phyloP scores from a whole-genome alignment of 129 eudicot species.

The Ambrosia trifida region DNA sequence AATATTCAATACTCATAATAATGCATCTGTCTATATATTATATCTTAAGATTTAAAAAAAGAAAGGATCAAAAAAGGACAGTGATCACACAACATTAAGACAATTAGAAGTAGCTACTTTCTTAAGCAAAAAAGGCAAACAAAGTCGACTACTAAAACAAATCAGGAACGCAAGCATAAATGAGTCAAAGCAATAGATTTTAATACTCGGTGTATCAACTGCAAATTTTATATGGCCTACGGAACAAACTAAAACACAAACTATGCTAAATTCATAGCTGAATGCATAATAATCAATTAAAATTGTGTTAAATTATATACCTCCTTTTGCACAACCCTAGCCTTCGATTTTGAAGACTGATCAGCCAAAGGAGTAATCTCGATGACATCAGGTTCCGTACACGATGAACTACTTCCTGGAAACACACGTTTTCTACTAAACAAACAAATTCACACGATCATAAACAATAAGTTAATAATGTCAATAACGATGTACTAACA shows the following conservation, averaged over 20 bases:
- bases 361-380: conserved; percentile 50
- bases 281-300: neutral
- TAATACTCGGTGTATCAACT: neutral
- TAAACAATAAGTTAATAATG: neutral
- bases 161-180: too few relatives aligned
- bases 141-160: too few relatives aligned
- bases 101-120: too few relatives aligned
- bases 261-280: neutral
- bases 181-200: too few relatives aligned
- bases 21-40: too few relatives aligned
- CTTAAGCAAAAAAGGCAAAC: too few relatives aligned
- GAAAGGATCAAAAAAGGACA: too few relatives aligned
- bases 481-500: conserved; percentile 1
- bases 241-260: neutral
- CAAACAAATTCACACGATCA: neutral
- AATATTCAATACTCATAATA: too few relatives aligned
- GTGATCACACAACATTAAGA: too few relatives aligned
- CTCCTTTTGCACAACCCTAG: conserved; percentile 43
- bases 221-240: neutral
- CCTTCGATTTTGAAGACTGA: conserved; percentile 39
- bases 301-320: conserved; percentile 23
- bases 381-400: conserved; percentile 57
- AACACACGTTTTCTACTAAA: conserved; percentile 62
- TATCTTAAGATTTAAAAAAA: too few relatives aligned
- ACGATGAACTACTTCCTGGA: conserved; percentile 44